A percentile compares a stretch with the other conserved stretches of the same genome.
Conservation (phyloP, 805 yeast genomes). For the Wickerhamiella cacticola region DNA sequence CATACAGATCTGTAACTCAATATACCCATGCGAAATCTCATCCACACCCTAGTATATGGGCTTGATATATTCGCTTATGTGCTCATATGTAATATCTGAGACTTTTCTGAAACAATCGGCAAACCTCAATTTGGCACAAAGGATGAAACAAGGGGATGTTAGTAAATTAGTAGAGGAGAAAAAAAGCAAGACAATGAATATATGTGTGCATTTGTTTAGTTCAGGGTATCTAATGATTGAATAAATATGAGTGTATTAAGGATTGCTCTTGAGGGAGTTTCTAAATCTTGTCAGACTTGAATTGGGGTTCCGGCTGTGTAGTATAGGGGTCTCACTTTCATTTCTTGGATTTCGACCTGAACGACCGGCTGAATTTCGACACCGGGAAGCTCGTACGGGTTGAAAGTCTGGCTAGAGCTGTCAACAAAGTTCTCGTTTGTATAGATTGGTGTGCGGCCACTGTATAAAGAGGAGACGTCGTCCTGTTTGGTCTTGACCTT, state of each 20-base stretch:
- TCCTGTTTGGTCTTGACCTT: not conserved
- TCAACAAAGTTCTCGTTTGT: not conserved
- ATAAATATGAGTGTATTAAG: not conserved
- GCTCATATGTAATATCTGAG: not conserved
- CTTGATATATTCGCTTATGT: not conserved
- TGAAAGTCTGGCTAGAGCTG: not conserved
- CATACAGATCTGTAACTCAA: too few relatives aligned
- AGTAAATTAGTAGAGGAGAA: too few relatives aligned
- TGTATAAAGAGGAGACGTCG: not conserved
- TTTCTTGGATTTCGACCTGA: constrained; percentile 2
- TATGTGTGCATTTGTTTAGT: not conserved
- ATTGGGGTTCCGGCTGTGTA: not conserved
- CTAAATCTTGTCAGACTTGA: not conserved
- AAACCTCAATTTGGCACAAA: not conserved
- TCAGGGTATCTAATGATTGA: not conserved
- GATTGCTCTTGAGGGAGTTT: not conserved
- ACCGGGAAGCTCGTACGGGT: not conserved
- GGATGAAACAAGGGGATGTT: not conserved
- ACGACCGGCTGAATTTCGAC: constrained; percentile 6
- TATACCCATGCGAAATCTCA: not conserved
- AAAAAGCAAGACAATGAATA: too few relatives aligned
- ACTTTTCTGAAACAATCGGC: not conserved
- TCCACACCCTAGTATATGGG: not conserved
- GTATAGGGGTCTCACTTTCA: constrained; percentile 5
- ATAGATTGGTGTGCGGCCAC: not conserved